These are phyloP conservation scores for Talinum fruticosum DNA, from an alignment of 148 eudicot species.

Conservation along the genomic window DNA sequence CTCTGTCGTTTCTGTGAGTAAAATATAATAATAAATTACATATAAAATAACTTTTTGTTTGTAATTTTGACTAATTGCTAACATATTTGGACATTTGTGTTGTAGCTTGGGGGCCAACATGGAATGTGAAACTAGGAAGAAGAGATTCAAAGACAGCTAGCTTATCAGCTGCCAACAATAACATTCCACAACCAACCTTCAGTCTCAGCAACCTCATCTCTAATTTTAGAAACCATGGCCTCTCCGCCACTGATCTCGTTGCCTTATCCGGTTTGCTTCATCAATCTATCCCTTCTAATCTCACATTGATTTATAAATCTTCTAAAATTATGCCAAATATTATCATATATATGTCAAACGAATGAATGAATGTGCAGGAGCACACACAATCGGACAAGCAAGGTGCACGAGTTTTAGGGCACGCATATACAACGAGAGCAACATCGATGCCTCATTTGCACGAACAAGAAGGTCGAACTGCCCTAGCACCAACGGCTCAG, in stretches of 20 bases:
- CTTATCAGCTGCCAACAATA: not conserved
- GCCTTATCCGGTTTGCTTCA: not conserved
- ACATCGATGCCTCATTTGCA: conserved; percentile 46
- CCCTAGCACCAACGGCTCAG: conserved; percentile 32
- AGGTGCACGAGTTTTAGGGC: conserved; percentile 45
- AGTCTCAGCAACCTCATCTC: not conserved
- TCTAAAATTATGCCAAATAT: no score
- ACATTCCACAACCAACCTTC: not conserved
- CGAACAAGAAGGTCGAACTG: conserved; percentile 31
- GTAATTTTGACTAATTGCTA: not conserved
- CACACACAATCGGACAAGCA: conserved; percentile 64
- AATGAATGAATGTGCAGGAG: conserved; percentile 28
- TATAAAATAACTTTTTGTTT: not conserved
- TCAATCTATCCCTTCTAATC: not conserved
- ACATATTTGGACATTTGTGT: not conserved
- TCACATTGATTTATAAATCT: no score
- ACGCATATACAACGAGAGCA: conserved; percentile 49
- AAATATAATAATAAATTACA: not conserved
- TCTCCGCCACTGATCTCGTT: not conserved
- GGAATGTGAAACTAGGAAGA: conserved; percentile 1
- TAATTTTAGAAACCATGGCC: not conserved
- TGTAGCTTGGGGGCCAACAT: not conserved
- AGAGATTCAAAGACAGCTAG: conserved; percentile 3
- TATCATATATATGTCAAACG: no score
- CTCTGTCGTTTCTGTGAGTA: not conserved